These are phyloP conservation scores for Citrus inodora DNA, from an alignment of 345 rosid species.

Conservation along the genomic window DNA sequence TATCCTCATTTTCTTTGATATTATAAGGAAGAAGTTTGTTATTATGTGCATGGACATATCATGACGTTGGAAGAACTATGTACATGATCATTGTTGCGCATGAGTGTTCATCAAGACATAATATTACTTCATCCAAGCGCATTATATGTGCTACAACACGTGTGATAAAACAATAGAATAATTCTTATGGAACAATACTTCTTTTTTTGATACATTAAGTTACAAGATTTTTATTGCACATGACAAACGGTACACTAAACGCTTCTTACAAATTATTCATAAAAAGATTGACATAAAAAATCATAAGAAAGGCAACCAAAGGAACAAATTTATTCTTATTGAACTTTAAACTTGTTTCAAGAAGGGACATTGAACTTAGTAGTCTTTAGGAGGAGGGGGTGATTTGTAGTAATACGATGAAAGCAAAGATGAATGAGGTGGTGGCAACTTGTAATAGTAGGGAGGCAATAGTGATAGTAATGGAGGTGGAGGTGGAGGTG, in stretches of 20 bases:
- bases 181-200: not conserved
- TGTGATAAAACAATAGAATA: not conserved
- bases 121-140: too few relatives aligned
- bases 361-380: not conserved
- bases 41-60: too few relatives aligned
- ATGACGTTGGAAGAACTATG: too few relatives aligned
- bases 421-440: not conserved
- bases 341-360: not conserved
- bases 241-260: not conserved
- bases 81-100: too few relatives aligned
- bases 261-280: not conserved
- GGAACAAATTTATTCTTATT: not conserved
- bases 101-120: too few relatives aligned
- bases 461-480: not conserved
- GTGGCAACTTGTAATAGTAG: not conserved
- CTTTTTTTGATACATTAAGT: not conserved
- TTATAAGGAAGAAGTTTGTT: too few relatives aligned
- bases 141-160: not conserved
- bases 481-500: conserved; percentile 4
- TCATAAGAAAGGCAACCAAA: not conserved
- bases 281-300: not conserved
- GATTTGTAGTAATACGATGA: not conserved
- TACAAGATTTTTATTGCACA: not conserved
- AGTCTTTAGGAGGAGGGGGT: conserved; percentile 3
- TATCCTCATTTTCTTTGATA: too few relatives aligned